Base-by-base conservation (phyloP, 495 filamentous ascomycete genomes). In the Tirmania nivea region DNA sequence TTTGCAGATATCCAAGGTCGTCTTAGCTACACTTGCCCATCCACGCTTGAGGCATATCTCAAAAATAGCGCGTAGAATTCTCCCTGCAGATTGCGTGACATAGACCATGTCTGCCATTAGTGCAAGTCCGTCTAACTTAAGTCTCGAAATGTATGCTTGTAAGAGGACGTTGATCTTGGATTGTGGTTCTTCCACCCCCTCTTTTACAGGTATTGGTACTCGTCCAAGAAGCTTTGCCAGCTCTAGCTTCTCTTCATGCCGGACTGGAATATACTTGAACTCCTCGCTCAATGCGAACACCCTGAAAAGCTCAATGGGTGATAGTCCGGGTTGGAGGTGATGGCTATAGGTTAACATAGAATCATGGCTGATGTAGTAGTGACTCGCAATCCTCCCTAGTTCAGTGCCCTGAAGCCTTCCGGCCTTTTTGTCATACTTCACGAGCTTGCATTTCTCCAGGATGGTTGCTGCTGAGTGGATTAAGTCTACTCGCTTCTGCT, bases 31-130 rank as follows among this genome's bases (percentile, higher is more conserved):
- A 12, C 80, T 84, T 8, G 92, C 76, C 90, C 89, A 99, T 16
- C 88, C 89, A 66, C 94, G 94, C 72, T 87, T 94, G 51, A 99
- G 69, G 31, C 80, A 83, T 47, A 99, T 95, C 66, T 99, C 90
- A 59, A 96, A 99, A 21, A 99, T 81, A 0, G 92, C 90, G 14
- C 90, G 79, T 34, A 96, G 73, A 57, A 99, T 94, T 71, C 90
- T 84, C 12, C 90, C 92, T 52, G 90, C 90, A 12, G 89, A 95
- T 65, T 99, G 92, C 0, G 90, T 96, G 53, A 99, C 88, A 61
- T 96, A 99, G 16, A 99, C 89, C 76, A 96, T 79, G 65, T 99
- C 90, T 19, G 92, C 89, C 92, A 96, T 94, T 58, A 99, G 69
- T 9, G 90, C 92, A 55, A 96, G 71, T 1, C 90, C 90, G 42